These are phyloP conservation scores for Aphanomyces astaci DNA, from an alignment of 352 stramenopile species.

Conservation along the genomic window DNA sequence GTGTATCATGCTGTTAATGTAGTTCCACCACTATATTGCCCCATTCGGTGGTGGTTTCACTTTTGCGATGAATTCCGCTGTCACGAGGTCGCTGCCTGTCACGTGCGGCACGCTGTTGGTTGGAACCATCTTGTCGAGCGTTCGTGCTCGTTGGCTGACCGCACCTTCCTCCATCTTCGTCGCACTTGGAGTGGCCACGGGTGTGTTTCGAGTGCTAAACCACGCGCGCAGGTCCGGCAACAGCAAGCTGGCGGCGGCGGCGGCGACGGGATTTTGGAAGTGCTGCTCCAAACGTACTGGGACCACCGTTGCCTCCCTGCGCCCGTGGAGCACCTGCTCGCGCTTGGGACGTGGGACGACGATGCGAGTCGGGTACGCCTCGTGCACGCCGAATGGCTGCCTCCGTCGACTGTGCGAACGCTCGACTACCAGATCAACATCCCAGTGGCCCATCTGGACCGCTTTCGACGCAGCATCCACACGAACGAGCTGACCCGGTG, in stretches of 20 bases:
- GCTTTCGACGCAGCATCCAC: neutral
- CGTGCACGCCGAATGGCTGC: neutral
- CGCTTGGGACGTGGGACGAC: neutral
- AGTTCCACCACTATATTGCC: too few relatives aligned
- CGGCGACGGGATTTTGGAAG: neutral
- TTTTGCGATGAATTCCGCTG: too few relatives aligned
- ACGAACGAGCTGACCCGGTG: neutral
- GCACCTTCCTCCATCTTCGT: neutral
- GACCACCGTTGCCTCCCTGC: neutral
- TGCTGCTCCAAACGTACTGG: neutral
- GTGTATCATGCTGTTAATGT: too few relatives aligned
- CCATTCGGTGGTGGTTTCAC: too few relatives aligned
- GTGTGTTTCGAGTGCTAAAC: neutral
- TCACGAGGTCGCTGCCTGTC: neutral
- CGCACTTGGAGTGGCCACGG: neutral
- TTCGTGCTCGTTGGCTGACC: neutral
- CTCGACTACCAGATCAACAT: conserved; percentile 8
- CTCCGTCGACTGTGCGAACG: neutral
- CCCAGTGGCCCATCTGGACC: neutral
- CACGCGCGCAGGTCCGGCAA: neutral
- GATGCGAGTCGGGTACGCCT: neutral
- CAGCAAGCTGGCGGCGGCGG: conserved; percentile 1
- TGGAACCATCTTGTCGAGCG: neutral
- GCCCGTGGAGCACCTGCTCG: neutral
- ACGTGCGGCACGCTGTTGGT: neutral